Evolutionary conservation across 2,329 filamentous ascomycete genomes (phyloP).

Genomic region (Fusarium udum): DNA sequence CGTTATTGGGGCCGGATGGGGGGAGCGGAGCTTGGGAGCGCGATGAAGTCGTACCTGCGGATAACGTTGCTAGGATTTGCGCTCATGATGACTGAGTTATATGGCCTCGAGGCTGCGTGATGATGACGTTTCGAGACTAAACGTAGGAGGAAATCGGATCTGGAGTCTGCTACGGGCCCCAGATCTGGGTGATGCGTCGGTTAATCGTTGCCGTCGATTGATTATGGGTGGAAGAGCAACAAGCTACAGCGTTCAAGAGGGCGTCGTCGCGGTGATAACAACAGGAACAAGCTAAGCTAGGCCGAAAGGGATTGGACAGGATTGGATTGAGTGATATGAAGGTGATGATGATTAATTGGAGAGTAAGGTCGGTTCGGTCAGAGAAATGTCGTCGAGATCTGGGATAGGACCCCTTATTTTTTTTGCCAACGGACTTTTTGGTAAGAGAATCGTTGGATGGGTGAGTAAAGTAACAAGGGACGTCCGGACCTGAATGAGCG

Average conservation of each 20-base stretch:
- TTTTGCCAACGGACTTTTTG: constrained; percentile 30
- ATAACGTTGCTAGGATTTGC: constrained; percentile 65
- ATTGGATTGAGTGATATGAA: constrained; percentile 1
- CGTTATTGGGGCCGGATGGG: neutral
- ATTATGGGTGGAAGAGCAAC: constrained; percentile 12
- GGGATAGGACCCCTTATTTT: constrained; percentile 37
- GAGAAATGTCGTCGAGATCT: constrained; percentile 29
- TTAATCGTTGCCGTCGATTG: constrained; percentile 30
- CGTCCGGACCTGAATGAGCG: constrained; percentile 31
- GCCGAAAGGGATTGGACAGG: neutral
- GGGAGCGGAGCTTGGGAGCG: neutral
- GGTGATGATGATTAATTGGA: constrained; percentile 1
- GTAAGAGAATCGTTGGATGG: constrained; percentile 32
- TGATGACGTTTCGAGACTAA: constrained; percentile 16
- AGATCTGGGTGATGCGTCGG: constrained; percentile 30
- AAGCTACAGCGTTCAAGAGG: constrained; percentile 21
- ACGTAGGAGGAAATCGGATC: constrained; percentile 24
- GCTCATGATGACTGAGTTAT: constrained; percentile 52
- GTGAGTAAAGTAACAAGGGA: constrained; percentile 35
- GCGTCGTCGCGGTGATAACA: constrained; percentile 30
- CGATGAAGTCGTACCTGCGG: constrained; percentile 65
- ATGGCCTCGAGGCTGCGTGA: constrained; percentile 17
- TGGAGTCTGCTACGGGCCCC: constrained; percentile 33
- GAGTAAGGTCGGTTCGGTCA: constrained; percentile 7
- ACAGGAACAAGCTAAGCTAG: constrained; percentile 9